Evolutionary conservation across 441 rosid species (phyloP).

Genomic region (Erodium texanum): DNA sequence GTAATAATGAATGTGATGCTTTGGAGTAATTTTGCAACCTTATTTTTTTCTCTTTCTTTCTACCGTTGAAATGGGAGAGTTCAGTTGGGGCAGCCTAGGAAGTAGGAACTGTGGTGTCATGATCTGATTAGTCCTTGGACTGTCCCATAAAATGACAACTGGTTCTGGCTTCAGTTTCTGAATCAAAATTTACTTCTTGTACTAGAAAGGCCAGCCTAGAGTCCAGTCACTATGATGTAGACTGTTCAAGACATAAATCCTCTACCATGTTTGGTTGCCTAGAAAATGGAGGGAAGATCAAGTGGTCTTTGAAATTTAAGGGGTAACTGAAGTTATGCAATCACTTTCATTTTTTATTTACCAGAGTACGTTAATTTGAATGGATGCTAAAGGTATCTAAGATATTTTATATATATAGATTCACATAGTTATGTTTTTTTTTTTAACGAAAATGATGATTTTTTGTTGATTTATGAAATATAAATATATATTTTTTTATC

Average conservation of each 20-base stretch:
- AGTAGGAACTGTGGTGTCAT: not conserved
- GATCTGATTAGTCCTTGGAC: not conserved
- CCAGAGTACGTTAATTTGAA: too few species aligned
- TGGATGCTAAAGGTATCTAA: too few species aligned
- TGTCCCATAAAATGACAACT: not conserved
- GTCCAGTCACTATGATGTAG: not conserved
- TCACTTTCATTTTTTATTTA: too few species aligned
- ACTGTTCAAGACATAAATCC: not conserved
- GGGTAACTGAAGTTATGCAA: too few species aligned
- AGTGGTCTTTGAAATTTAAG: not conserved
- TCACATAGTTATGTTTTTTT: too few species aligned
- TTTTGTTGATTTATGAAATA: too few species aligned
- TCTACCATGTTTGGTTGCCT: not conserved
- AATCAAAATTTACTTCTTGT: not conserved
- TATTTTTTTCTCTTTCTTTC: too few species aligned
- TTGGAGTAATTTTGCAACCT: too few species aligned
- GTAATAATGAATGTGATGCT: too few species aligned
- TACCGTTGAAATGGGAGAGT: not conserved
- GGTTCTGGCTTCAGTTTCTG: not conserved
- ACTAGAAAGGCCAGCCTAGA: conserved; percentile 2
- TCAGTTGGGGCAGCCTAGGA: not conserved
- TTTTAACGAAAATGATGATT: too few species aligned
- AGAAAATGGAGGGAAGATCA: not conserved
- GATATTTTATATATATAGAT: too few species aligned
- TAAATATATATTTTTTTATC: too few species aligned